These are phyloP conservation scores for Aspergillus felis DNA, from an alignment of 2,329 filamentous ascomycete genomes.

Conservation along the genomic window DNA sequence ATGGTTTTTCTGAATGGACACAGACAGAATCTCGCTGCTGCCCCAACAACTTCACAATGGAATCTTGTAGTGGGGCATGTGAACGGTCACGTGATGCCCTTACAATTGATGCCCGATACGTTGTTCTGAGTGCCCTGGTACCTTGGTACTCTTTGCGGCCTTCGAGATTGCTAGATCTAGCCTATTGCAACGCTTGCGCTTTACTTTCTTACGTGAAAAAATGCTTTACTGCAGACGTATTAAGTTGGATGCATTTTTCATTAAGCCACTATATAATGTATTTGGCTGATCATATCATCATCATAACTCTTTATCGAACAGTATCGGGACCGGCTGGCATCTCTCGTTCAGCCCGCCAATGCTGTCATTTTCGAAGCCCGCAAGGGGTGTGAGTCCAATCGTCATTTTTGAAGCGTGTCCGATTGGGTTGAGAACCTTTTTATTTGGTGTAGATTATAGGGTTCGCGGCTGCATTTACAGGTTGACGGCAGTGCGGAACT, in stretches of 20 bases:
- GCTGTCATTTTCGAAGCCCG: slow-evolving; percentile 5
- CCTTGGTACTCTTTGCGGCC: background rate
- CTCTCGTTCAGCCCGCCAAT: slow-evolving; percentile 4
- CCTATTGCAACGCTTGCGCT: too few species aligned
- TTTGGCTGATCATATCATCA: slow-evolving; percentile 21
- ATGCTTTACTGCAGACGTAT: background rate
- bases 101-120: slow-evolving; percentile 13
- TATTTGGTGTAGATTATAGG: background rate
- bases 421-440: slow-evolving; percentile 2
- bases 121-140: background rate
- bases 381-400: slow-evolving; percentile 6
- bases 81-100: slow-evolving; percentile 12
- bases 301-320: slow-evolving; percentile 19
- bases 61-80: slow-evolving; percentile 16
- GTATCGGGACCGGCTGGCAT: slow-evolving; percentile 5
- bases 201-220: background rate
- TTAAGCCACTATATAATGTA: slow-evolving; percentile 20
- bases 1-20: background rate
- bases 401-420: slow-evolving; percentile 1
- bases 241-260: slow-evolving; percentile 12
- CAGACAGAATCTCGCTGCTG: background rate
- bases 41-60: background rate
- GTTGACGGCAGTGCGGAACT: slow-evolving; percentile 89
- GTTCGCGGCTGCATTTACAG: slow-evolving; percentile 56
- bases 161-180: too few species aligned